phyloP scores from a whole-genome alignment of 768 basidiomycete species.

The Imleria badia region DNA sequence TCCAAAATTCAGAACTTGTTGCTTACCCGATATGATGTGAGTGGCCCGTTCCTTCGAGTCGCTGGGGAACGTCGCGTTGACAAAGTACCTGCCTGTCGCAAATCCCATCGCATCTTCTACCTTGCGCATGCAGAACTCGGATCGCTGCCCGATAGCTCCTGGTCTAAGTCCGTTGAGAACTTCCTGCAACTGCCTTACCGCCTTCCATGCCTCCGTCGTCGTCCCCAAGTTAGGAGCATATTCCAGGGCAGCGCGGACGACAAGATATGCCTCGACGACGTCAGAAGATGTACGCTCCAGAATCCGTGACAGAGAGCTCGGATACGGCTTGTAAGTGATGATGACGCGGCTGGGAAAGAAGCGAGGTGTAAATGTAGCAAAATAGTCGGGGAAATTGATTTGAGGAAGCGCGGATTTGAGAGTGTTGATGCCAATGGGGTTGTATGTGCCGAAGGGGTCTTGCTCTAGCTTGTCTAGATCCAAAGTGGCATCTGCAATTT shows the following conservation, averaged over 20 bases:
- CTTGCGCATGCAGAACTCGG: conserved; percentile 75
- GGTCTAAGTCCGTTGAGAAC: conserved; percentile 80
- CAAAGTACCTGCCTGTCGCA: conserved; percentile 86
- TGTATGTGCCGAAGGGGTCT: conserved; percentile 88
- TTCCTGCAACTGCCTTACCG: conserved; percentile 68
- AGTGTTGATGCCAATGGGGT: conserved; percentile 70
- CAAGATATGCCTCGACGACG: conserved; percentile 84
- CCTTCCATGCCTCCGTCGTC: conserved; percentile 77
- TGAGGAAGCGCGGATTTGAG: conserved; percentile 70
- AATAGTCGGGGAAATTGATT: conserved; percentile 82
- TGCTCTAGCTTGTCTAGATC: conserved; percentile 76
- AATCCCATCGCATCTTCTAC: conserved; percentile 83
- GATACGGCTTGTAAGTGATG: conserved; percentile 79
- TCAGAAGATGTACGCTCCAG: conserved; percentile 65
- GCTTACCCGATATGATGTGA: conserved; percentile 73
- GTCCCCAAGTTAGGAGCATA: conserved; percentile 72
- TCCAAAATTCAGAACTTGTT: not conserved
- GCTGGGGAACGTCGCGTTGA: conserved; percentile 77
- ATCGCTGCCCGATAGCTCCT: conserved; percentile 79
- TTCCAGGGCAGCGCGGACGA: conserved; percentile 68
- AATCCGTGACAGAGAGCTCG: conserved; percentile 63
- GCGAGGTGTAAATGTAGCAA: conserved; percentile 80
- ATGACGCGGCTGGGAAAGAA: conserved; percentile 74
- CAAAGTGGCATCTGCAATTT: conserved; percentile 74
- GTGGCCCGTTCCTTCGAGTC: conserved; percentile 80